Conservation (phyloP, 1,284 basidiomycete genomes). For the Trichosporon ovoides region DNA sequence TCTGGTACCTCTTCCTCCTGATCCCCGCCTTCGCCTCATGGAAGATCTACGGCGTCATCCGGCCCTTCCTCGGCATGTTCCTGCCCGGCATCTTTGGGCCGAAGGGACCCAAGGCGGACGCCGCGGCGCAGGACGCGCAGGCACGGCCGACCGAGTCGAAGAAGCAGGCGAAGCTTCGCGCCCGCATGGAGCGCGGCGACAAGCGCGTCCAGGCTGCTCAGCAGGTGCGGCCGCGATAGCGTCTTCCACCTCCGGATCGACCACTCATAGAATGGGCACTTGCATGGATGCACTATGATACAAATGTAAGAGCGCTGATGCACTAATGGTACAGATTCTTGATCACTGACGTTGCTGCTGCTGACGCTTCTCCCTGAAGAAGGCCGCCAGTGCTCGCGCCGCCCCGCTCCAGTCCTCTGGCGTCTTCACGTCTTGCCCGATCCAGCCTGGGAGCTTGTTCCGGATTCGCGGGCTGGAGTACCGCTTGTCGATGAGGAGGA, state of each 20-base stretch:
- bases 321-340: not conserved
- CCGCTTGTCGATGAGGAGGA: constrained; percentile 73
- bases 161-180: constrained; percentile 73
- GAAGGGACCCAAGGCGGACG: constrained; percentile 23
- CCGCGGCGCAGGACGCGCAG: constrained; percentile 50
- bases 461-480: constrained; percentile 65
- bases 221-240: constrained; percentile 17
- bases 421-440: constrained; percentile 62
- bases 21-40: constrained; percentile 70
- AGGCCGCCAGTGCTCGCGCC: constrained; percentile 63
- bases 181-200: constrained; percentile 70
- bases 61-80: constrained; percentile 57
- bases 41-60: constrained; percentile 51
- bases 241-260: not conserved
- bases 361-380: constrained; percentile 55
- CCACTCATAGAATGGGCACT: not conserved
- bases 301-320: not conserved
- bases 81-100: constrained; percentile 49
- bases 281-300: constrained; percentile 6
- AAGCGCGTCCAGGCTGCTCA: constrained; percentile 56
- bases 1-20: constrained; percentile 78
- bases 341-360: not conserved
- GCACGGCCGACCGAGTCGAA: constrained; percentile 56
- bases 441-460: constrained; percentile 80
- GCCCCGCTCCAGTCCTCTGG: constrained; percentile 68